Percentiles rank a stretch among this genome's conserved stretches.
Conservation (phyloP, 78 protist species). For the Polysphondylium violaceum region DNA sequence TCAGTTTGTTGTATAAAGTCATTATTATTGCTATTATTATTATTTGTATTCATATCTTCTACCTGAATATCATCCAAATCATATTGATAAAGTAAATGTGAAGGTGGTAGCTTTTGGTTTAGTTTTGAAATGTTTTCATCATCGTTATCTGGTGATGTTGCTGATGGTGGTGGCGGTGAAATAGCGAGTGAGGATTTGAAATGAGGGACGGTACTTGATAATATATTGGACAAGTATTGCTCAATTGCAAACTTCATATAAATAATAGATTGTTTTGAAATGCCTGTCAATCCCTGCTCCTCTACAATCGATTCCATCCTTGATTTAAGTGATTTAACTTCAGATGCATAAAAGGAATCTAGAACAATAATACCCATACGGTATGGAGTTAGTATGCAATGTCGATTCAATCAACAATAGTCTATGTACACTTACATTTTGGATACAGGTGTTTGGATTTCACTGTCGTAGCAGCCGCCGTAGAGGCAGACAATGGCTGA, state of each 20-base stretch:
- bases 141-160: not conserved
- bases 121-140: not conserved
- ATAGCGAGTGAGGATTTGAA: not conserved
- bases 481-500: not conserved
- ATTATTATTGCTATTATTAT: conserved; percentile 35
- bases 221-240: conserved; percentile 33
- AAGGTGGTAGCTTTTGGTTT: conserved; percentile 31
- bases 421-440: conserved; percentile 30
- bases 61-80: conserved; percentile 6
- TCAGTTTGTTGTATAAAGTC: no score
- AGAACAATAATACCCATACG: not conserved
- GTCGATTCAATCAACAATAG: not conserved
- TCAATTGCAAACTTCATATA: conserved; percentile 65
- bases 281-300: conserved; percentile 40
- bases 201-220: conserved; percentile 23
- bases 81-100: not conserved
- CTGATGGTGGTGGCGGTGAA: not conserved
- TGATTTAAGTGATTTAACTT: conserved; percentile 30
- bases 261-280: conserved; percentile 47
- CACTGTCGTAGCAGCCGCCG: not conserved
- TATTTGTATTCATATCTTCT: not conserved
- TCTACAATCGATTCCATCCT: conserved; percentile 61
- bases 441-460: conserved; percentile 4
- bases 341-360: conserved; percentile 61
- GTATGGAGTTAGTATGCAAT: not conserved